Evolutionary conservation across 208 protist species (phyloP).

Genomic region (Leishmania amazonensis): DNA sequence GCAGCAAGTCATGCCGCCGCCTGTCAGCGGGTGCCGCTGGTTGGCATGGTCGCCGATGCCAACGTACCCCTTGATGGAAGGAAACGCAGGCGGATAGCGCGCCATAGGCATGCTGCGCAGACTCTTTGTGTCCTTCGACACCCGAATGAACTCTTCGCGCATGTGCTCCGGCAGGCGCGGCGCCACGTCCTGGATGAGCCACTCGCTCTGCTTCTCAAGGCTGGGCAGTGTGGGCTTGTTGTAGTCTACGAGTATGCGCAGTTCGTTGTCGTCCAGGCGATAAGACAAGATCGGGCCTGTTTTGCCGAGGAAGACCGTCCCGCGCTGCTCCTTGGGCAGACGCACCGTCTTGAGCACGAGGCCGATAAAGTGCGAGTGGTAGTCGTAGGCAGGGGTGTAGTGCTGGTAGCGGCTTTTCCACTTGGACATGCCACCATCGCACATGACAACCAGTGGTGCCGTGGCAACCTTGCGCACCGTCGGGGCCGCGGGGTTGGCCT

Average conservation of each 20-base stretch:
- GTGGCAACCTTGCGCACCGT: conserved; percentile 57
- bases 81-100: conserved; percentile 72
- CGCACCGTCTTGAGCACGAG: conserved; percentile 72
- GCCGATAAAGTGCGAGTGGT: conserved; percentile 91
- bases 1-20: conserved; percentile 92
- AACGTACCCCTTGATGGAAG: conserved; percentile 83
- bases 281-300: conserved; percentile 92
- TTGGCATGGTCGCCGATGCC: conserved; percentile 94
- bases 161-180: conserved; percentile 82
- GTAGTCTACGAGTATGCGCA: conserved; percentile 88
- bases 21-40: conserved; percentile 94
- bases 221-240: conserved; percentile 74
- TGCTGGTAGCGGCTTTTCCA: conserved; percentile 89
- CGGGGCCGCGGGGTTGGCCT: conserved; percentile 23
- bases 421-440: conserved; percentile 93
- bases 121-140: conserved; percentile 45
- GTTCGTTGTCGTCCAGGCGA: conserved; percentile 78
- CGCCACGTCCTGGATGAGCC: conserved; percentile 80
- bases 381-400: conserved; percentile 72
- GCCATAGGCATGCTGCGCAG: conserved; percentile 88
- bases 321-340: conserved; percentile 84
- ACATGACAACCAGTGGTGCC: conserved; percentile 91
- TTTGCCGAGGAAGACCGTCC: conserved; percentile 92
- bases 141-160: conserved; percentile 73
- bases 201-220: conserved; percentile 79